Conservation (phyloP, 1,139 yeast genomes). For the Magnusiomyces magnusii region DNA sequence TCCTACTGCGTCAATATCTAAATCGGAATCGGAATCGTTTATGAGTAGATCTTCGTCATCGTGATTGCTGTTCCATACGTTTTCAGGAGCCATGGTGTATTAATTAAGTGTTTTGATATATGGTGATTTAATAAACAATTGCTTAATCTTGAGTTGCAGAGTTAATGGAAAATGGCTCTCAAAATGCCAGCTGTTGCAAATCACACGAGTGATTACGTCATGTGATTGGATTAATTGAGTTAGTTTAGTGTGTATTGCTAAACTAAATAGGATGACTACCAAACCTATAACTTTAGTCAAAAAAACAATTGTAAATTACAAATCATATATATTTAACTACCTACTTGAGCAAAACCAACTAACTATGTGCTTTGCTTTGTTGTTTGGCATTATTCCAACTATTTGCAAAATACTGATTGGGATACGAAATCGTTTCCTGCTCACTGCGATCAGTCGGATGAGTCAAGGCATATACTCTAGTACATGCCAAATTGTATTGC, state of each 20-base stretch:
- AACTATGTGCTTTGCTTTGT: constrained; percentile 1
- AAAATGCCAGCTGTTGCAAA: not conserved
- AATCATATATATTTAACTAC: too few relatives aligned
- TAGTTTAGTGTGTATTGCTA: too few relatives aligned
- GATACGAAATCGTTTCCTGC: constrained; percentile 61
- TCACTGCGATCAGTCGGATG: constrained; percentile 41
- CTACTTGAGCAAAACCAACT: not conserved
- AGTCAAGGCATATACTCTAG: constrained; percentile 79
- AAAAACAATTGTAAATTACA: too few relatives aligned
- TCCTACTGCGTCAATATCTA: not conserved
- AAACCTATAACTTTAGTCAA: too few relatives aligned
- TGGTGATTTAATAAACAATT: too few relatives aligned
- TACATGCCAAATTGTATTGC: constrained; percentile 73
- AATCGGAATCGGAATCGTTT: constrained; percentile 17
- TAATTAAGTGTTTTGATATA: not conserved
- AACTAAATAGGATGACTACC: too few relatives aligned
- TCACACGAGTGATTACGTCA: not conserved
- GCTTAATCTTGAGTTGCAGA: too few relatives aligned
- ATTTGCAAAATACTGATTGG: constrained; percentile 80
- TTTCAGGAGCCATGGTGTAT: not conserved
- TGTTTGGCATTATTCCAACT: constrained; percentile 10
- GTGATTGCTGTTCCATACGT: constrained; percentile 18
- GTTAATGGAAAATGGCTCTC: too few relatives aligned
- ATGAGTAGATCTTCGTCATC: constrained; percentile 18
- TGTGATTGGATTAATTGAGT: too few relatives aligned